Evolutionary conservation across 139 green algal species (phyloP), one percentile per base, ranked within the genome.

Genomic region (Chlamydomonas applanata): DNA sequence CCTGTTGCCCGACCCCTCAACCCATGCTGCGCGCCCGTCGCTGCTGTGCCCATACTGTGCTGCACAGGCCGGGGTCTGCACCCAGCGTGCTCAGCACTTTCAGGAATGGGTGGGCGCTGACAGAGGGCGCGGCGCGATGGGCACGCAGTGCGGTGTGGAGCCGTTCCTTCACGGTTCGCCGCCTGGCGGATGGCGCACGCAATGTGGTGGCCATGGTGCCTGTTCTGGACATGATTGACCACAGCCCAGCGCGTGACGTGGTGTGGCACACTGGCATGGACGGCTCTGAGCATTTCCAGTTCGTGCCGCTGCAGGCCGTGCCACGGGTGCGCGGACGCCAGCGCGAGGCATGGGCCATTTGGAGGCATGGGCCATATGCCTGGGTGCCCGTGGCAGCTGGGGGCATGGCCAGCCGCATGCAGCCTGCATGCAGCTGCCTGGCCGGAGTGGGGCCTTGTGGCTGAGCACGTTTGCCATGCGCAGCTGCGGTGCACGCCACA

Each of bases 171-270:
- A 89, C 76, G 9, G 72, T 91, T 2, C 68, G 76, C 20, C 67
- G 52, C 0, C 32, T 85, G 24, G 62, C 64, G 53, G 34, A 52
- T 24, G 33, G 56, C 25, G 30, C 27, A 7, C 30, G 19, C 29
- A 67, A 61, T 30, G 54, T 49, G 33, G 69, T 75, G 52, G 29
- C 33, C 13, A 44, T 72, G 35, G 40, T 73, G 53, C 59, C 75
- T 44, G 72, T 91, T 16, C 73, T 80, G 27, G 86, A 91, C 64
- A 83, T 91, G 86, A 82, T 86, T 29, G 79, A 91, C 72, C 86
- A 91, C 73, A 45, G 54, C 25, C 73, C 77, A 24, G 32, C 56
- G 13, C 57, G 54, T 0, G 57, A 76, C 53, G 79, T 83, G 5
- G 79, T 79, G 25, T 91, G 86, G 86, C 85, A 90, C 73, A 87